A percentile compares a stretch with the other conserved stretches of the same genome.
These are phyloP conservation scores for Priceomyces carsonii DNA, from an alignment of 805 yeast species.

Conservation along the genomic window DNA sequence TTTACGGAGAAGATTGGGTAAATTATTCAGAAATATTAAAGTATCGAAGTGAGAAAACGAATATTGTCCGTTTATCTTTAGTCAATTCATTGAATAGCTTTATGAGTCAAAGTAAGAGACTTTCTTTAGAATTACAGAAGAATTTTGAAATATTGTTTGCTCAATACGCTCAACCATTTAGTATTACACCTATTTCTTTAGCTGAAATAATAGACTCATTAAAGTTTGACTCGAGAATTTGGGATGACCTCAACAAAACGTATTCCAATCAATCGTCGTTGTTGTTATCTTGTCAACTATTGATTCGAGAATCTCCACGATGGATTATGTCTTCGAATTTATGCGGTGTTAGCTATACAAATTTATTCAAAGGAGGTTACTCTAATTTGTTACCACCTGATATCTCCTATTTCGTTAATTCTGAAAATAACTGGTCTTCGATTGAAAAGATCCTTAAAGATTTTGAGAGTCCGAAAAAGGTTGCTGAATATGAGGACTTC, in stretches of 20 bases:
- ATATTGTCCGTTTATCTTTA: conserved; percentile 17
- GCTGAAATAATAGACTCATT: conserved; percentile 15
- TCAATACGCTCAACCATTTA: conserved; percentile 17
- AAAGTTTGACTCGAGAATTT: conserved; percentile 12
- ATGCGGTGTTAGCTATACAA: conserved; percentile 1
- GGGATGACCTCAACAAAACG: conserved; percentile 13
- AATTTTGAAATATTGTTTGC: conserved; percentile 23
- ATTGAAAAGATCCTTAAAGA: conserved; percentile 7
- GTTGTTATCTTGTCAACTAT: conserved; percentile 29
- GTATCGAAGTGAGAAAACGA: conserved; percentile 21
- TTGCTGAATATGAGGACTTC: conserved; percentile 20
- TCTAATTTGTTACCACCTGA: conserved; percentile 28
- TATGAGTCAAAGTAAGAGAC: conserved; percentile 16
- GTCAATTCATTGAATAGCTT: conserved; percentile 27
- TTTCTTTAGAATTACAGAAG: conserved; percentile 11
- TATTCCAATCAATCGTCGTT: conserved; percentile 30
- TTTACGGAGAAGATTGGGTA: conserved; percentile 23
- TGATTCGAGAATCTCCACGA: conserved; percentile 20
- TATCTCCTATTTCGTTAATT: conserved; percentile 24
- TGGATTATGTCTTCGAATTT: conserved; percentile 26
- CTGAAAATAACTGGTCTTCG: conserved; percentile 15
- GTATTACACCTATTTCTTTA: conserved; percentile 15
- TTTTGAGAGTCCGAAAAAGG: conserved; percentile 14
- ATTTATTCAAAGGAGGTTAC: conserved; percentile 2
- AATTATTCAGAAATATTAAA: conserved; percentile 15